A percentile compares a stretch with the other conserved stretches of the same genome.
Conservation (phyloP, 148 eudicot species). For the Bassia scoparia region DNA sequence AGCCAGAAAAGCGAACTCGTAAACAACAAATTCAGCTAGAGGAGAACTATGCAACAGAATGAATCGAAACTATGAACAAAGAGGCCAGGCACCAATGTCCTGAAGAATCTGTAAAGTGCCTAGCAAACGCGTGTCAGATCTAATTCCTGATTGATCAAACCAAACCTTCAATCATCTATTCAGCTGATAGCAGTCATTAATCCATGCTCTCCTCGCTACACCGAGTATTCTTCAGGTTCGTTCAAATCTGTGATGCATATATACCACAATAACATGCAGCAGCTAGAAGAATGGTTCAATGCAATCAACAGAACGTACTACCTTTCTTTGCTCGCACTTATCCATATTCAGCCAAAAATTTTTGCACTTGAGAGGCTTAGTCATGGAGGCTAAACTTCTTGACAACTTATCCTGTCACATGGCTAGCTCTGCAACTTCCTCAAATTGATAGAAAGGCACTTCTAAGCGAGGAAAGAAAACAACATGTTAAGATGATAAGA, state of each 20-base stretch:
- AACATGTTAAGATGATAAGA: not conserved
- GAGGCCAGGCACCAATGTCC: not conserved
- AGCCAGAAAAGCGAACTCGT: conserved; percentile 20
- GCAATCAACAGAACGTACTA: conserved; percentile 22
- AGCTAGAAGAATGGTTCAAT: conserved; percentile 8
- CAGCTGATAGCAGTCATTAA: conserved; percentile 36
- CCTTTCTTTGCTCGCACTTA: conserved; percentile 72
- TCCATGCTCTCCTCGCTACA: conserved; percentile 53
- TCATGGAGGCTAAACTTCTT: conserved; percentile 77
- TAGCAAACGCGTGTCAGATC: conserved; percentile 1
- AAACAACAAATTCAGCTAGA: conserved; percentile 5
- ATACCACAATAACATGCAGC: not conserved
- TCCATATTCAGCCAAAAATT: conserved; percentile 83
- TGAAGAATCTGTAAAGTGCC: not conserved
- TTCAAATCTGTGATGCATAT: conserved; percentile 57
- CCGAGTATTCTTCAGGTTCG: conserved; percentile 48
- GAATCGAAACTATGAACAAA: not conserved
- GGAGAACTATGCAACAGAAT: too few species aligned
- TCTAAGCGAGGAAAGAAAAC: conserved; percentile 41
- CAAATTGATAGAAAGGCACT: conserved; percentile 91
- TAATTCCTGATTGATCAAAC: conserved; percentile 2
- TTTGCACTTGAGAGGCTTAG: conserved; percentile 73
- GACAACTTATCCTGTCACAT: conserved; percentile 68
- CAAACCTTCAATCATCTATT: conserved; percentile 69
- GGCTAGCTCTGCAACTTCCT: conserved; percentile 80